A percentile compares a stretch with the other conserved stretches of the same genome.
Evolutionary conservation across 768 basidiomycete genomes (phyloP).

Genomic region (Suillus placidus): DNA sequence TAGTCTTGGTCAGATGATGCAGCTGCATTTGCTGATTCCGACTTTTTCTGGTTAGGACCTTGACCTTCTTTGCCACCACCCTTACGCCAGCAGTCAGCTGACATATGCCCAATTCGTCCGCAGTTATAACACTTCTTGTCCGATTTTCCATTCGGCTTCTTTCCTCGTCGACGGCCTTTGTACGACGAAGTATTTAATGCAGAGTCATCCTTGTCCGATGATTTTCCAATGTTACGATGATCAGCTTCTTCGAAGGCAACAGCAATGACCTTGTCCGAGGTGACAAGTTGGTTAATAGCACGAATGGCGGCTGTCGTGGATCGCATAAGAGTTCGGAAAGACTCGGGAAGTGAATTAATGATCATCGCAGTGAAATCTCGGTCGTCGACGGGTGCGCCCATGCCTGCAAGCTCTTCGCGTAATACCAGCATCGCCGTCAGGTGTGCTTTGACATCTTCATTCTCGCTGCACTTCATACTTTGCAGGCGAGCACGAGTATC

Average conservation of each 20-base stretch:
- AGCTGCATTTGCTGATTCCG: too few species aligned
- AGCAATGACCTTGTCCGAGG: neutral
- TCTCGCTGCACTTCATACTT: conserved; percentile 12
- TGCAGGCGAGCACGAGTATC: conserved; percentile 4
- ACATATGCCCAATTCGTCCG: conserved; percentile 26
- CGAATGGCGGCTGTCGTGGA: too few species aligned
- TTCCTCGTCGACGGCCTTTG: neutral
- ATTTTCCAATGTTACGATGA: neutral
- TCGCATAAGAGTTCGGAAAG: neutral
- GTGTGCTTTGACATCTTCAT: conserved; percentile 6
- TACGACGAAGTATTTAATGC: neutral
- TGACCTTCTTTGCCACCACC: conserved; percentile 43
- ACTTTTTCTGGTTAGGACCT: conserved; percentile 31
- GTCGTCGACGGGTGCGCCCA: conserved; percentile 10
- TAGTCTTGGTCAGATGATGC: too few species aligned
- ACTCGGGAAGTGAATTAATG: conserved; percentile 9
- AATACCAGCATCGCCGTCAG: conserved; percentile 8
- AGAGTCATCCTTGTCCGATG: neutral
- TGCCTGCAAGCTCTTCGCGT: conserved; percentile 6
- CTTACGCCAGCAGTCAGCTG: conserved; percentile 32
- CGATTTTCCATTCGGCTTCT: neutral
- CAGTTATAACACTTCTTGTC: conserved; percentile 33
- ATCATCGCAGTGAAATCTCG: conserved; percentile 13
- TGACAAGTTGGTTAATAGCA: neutral
- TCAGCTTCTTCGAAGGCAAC: conserved; percentile 8